Evolutionary conservation across 1,139 yeast species (phyloP).

Genomic region (Yamadazyma kanchanaburiensis): DNA sequence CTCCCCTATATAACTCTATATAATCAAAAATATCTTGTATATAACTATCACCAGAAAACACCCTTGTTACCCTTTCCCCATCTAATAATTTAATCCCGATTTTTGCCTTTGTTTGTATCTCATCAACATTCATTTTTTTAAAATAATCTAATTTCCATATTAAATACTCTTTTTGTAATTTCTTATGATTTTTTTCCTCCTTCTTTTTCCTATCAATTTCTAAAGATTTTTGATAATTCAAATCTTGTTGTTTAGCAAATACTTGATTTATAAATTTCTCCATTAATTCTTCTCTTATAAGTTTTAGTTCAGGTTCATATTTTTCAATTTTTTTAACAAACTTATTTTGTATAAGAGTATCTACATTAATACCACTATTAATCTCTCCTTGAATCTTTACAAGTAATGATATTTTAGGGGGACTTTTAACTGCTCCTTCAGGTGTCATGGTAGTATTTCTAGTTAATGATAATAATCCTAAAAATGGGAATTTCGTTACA

Average conservation of each 20-base stretch:
- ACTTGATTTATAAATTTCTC: constrained; percentile 59
- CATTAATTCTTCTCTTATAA: constrained; percentile 59
- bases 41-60: constrained; percentile 42
- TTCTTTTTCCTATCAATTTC: constrained; percentile 48
- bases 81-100: constrained; percentile 57
- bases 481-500: constrained; percentile 75
- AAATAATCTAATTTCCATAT: constrained; percentile 50
- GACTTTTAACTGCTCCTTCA: constrained; percentile 50
- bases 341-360: constrained; percentile 31
- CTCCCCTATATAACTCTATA: constrained; percentile 41
- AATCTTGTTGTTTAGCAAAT: constrained; percentile 71
- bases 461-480: constrained; percentile 65
- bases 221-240: constrained; percentile 70
- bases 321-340: constrained; percentile 45
- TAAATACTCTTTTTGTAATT: constrained; percentile 26
- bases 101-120: constrained; percentile 33
- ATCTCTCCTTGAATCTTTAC: constrained; percentile 65
- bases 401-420: constrained; percentile 58
- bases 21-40: constrained; percentile 59
- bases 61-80: constrained; percentile 48
- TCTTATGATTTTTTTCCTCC: constrained; percentile 21
- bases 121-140: constrained; percentile 30
- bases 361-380: constrained; percentile 21
- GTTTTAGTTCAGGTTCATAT: constrained; percentile 58
- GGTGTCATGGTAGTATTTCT: constrained; percentile 55